These are phyloP conservation scores for Calonectria crousiana DNA, from an alignment of 2,329 filamentous ascomycete species.

Conservation along the genomic window DNA sequence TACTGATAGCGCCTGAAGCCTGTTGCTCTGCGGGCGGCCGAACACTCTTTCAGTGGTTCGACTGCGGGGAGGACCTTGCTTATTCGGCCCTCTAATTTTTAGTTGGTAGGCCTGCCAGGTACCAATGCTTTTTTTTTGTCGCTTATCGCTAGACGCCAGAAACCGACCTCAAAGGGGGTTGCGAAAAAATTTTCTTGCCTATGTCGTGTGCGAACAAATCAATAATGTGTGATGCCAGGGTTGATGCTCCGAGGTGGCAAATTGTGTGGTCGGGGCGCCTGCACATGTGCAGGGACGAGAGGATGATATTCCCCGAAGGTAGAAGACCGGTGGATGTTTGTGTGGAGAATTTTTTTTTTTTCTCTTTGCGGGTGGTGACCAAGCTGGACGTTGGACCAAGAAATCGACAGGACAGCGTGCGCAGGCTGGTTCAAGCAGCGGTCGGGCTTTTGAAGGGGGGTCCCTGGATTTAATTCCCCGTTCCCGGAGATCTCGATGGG, in stretches of 20 bases:
- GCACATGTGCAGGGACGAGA: slow-evolving; percentile 46
- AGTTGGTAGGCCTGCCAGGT: slow-evolving; percentile 33
- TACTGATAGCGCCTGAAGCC: slow-evolving; percentile 18
- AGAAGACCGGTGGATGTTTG: slow-evolving; percentile 21
- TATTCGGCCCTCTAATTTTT: slow-evolving; percentile 30
- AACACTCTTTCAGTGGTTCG: slow-evolving; percentile 41
- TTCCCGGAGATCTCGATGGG: slow-evolving; percentile 36
- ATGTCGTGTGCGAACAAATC: slow-evolving; percentile 40
- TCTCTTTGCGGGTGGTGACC: slow-evolving; percentile 29
- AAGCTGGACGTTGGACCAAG: slow-evolving; percentile 24
- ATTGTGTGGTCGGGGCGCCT: slow-evolving; percentile 38
- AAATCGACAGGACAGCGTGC: neutral
- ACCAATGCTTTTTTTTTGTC: slow-evolving; percentile 33
- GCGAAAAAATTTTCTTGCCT: slow-evolving; percentile 37
- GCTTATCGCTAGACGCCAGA: slow-evolving; percentile 33
- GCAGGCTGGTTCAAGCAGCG: neutral
- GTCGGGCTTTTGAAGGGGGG: slow-evolving; percentile 13
- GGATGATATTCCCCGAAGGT: slow-evolving; percentile 40
- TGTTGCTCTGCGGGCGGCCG: slow-evolving; percentile 34
- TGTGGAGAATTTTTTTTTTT: slow-evolving; percentile 24
- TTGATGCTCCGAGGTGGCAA: slow-evolving; percentile 41
- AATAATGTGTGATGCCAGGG: slow-evolving; percentile 45
- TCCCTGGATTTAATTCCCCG: slow-evolving; percentile 14
- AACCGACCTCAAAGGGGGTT: slow-evolving; percentile 9
- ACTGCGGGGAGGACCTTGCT: slow-evolving; percentile 40